Percentiles rank a stretch among this genome's conserved stretches.
Evolutionary conservation across 2,329 filamentous ascomycete species (phyloP).

Genomic region (Bisporella sp.): DNA sequence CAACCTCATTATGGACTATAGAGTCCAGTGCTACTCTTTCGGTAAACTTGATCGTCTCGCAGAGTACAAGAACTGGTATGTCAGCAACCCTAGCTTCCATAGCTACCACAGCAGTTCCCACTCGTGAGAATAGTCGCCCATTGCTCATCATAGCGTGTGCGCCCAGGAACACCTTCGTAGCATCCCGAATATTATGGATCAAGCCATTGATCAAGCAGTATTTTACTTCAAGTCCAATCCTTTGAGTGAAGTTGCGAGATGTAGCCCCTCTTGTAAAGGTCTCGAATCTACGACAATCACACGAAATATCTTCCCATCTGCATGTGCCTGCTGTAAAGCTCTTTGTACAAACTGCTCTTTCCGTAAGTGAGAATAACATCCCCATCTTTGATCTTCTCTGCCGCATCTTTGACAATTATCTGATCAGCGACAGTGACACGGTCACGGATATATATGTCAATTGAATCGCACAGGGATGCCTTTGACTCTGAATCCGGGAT

Average conservation of each 20-base stretch:
- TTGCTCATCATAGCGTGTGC: slow-evolving; percentile 96
- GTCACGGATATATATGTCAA: slow-evolving; percentile 86
- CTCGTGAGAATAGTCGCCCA: slow-evolving; percentile 79
- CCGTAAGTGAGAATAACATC: slow-evolving; percentile 84
- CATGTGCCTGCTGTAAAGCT: slow-evolving; percentile 66
- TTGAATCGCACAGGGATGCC: slow-evolving; percentile 66
- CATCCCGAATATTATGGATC: slow-evolving; percentile 63
- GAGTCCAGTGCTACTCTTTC: slow-evolving; percentile 85
- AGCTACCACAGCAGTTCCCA: slow-evolving; percentile 81
- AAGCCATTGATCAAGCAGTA: slow-evolving; percentile 79
- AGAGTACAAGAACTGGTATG: slow-evolving; percentile 80
- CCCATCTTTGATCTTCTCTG: slow-evolving; percentile 67
- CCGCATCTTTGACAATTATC: slow-evolving; percentile 73
- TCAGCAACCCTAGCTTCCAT: slow-evolving; percentile 71
- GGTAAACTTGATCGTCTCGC: slow-evolving; percentile 93
- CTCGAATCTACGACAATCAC: slow-evolving; percentile 79
- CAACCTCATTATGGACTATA: slow-evolving; percentile 90
- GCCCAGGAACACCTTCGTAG: slow-evolving; percentile 63
- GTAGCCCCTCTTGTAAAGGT: slow-evolving; percentile 62
- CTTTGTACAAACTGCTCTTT: slow-evolving; percentile 79
- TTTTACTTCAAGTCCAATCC: slow-evolving; percentile 61
- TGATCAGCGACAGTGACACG: slow-evolving; percentile 82
- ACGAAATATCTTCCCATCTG: slow-evolving; percentile 65
- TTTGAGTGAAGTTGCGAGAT: slow-evolving; percentile 64
- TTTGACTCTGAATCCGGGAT: slow-evolving; percentile 78